phyloP scores from a whole-genome alignment of 495 filamentous ascomycete genomes.

The Poronia punctata region DNA sequence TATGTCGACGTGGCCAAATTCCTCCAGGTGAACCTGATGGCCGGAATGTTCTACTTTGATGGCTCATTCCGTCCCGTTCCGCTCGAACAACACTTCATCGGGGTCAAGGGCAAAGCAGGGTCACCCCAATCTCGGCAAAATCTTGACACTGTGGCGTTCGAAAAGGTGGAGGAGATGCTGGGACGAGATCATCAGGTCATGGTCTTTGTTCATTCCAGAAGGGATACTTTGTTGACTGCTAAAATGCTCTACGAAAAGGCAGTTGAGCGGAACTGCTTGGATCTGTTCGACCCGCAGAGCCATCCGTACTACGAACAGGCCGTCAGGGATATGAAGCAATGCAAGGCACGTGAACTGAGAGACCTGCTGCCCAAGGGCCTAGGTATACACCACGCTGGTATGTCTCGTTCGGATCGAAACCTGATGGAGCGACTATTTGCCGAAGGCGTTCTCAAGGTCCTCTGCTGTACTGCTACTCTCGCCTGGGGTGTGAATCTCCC shows the following conservation, averaged over 20 bases:
- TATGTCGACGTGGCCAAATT: constrained; percentile 96
- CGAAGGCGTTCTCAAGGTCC: constrained; percentile 83
- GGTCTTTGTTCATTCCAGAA: constrained; percentile 97
- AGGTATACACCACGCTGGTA: constrained; percentile 92
- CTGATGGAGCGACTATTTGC: constrained; percentile 85
- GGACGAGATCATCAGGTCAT: constrained; percentile 86
- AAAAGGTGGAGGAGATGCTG: constrained; percentile 94
- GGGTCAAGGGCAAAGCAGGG: constrained; percentile 85
- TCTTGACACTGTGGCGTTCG: constrained; percentile 74
- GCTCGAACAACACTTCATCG: constrained; percentile 94
- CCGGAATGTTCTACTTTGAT: constrained; percentile 96
- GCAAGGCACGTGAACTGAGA: constrained; percentile 74
- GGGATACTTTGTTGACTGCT: constrained; percentile 86
- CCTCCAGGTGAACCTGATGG: constrained; percentile 87
- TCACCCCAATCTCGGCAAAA: constrained; percentile 77
- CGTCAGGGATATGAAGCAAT: constrained; percentile 71
- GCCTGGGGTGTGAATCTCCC: constrained; percentile 99
- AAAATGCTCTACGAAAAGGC: constrained; percentile 83
- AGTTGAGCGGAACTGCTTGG: constrained; percentile 62
- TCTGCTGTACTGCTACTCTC: constrained; percentile 96
- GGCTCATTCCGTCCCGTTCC: constrained; percentile 92
- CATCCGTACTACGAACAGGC: constrained; percentile 67
- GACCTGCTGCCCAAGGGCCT: constrained; percentile 86
- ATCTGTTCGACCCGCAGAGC: constrained; percentile 72
- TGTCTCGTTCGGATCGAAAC: constrained; percentile 88